These are phyloP conservation scores for Jaminaea rosea DNA, from an alignment of 1,284 basidiomycete species.

Conservation along the genomic window DNA sequence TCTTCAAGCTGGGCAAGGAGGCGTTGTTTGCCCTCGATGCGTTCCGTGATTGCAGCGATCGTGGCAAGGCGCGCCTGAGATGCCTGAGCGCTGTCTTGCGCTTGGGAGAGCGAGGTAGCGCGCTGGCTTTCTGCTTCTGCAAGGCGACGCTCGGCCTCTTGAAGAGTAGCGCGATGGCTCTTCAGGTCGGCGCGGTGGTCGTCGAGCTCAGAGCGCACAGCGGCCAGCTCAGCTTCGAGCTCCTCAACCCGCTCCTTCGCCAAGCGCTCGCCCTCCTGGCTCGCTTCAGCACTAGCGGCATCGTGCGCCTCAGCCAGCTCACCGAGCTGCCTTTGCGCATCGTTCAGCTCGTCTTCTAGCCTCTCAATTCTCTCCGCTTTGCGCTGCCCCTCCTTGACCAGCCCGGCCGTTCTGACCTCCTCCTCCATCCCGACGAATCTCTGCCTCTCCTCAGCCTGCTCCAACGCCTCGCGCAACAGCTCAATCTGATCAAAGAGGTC, in stretches of 20 bases:
- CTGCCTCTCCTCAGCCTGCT: slow-evolving; percentile 1
- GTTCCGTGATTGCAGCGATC: background rate
- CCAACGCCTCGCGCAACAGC: slow-evolving; percentile 1
- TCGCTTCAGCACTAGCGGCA: background rate
- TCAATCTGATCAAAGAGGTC: slow-evolving; percentile 10
- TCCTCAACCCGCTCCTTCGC: background rate
- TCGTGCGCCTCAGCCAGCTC: background rate
- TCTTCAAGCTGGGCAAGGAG: background rate
- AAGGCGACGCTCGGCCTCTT: background rate
- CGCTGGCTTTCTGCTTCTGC: background rate
- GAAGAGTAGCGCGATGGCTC: background rate
- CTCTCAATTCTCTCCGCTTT: background rate
- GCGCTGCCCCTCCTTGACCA: background rate
- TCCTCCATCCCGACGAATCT: background rate
- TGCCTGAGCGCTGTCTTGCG: background rate
- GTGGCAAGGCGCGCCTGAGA: background rate
- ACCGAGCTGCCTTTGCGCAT: background rate
- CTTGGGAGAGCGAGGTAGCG: background rate
- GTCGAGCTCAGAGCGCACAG: too few species aligned
- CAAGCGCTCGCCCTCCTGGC: too few species aligned
- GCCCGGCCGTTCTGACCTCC: background rate
- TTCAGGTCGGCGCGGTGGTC: too few species aligned
- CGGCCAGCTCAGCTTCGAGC: background rate
- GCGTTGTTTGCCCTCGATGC: background rate
- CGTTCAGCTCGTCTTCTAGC: background rate